These are phyloP conservation scores for Coemansia sp. DNA, from an alignment of 192 early-diverging fungal species.

Conservation along the genomic window DNA sequence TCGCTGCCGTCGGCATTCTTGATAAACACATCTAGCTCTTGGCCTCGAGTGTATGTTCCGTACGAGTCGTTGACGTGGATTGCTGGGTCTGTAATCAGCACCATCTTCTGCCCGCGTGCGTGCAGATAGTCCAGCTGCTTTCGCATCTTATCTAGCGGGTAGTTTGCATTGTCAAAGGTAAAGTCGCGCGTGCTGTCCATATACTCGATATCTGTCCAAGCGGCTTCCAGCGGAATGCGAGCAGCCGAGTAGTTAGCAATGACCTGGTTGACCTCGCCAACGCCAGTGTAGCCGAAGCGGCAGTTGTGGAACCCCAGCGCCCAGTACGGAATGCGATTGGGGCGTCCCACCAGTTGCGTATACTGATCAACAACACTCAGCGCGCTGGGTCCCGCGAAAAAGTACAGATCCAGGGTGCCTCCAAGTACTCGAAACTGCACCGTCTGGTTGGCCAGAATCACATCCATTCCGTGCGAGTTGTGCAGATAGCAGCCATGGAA, in stretches of 20 bases:
- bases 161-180: constrained; percentile 55
- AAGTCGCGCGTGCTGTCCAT: constrained; percentile 64
- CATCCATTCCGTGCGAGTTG: constrained; percentile 69
- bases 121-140: constrained; percentile 50
- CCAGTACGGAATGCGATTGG: constrained; percentile 60
- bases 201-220: constrained; percentile 71
- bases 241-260: constrained; percentile 55
- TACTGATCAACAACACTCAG: constrained; percentile 52
- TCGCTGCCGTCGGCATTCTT: constrained; percentile 54
- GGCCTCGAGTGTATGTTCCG: constrained; percentile 52
- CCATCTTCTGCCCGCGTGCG: constrained; percentile 51
- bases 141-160: constrained; percentile 52
- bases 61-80: constrained; percentile 54
- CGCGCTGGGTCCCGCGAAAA: constrained; percentile 56
- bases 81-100: constrained; percentile 65
- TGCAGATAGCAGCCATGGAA: constrained; percentile 56
- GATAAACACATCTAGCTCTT: constrained; percentile 54
- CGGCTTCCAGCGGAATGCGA: constrained; percentile 58
- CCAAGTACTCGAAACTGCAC: constrained; percentile 65
- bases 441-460: constrained; percentile 44
- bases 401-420: constrained; percentile 61
- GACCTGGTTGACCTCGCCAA: constrained; percentile 54
- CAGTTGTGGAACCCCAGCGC: constrained; percentile 63
- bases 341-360: constrained; percentile 61
- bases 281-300: constrained; percentile 59